phyloP scores from a whole-genome alignment of 2,329 filamentous ascomycete genomes.

The Monosporascus sp. region DNA sequence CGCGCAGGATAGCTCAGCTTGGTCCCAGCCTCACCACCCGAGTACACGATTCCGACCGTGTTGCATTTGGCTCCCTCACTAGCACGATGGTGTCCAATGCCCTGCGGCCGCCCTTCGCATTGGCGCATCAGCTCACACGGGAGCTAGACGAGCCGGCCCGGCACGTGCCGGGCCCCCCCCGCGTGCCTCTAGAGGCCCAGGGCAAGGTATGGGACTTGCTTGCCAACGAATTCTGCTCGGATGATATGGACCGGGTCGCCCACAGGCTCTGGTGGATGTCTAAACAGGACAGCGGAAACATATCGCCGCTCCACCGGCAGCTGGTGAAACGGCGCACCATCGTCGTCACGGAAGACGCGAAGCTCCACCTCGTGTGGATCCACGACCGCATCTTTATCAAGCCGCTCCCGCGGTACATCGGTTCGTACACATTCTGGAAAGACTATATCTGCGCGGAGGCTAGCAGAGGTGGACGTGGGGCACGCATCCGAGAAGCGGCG shows the following conservation, averaged over 20 bases:
- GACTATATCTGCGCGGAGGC: conserved; percentile 8
- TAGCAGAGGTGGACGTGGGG: too few relatives aligned
- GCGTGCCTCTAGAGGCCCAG: too few relatives aligned
- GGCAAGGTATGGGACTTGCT: conserved; percentile 6
- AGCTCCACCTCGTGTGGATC: conserved; percentile 30
- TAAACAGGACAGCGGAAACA: conserved; percentile 10
- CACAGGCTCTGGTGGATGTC: conserved; percentile 8
- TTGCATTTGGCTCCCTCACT: too few relatives aligned
- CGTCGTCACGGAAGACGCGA: conserved; percentile 27
- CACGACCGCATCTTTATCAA: conserved; percentile 28
- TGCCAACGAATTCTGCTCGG: conserved; percentile 4
- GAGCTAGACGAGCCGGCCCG: too few relatives aligned
- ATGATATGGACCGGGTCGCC: conserved; percentile 6
- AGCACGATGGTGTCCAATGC: too few relatives aligned
- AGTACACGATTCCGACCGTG: too few relatives aligned
- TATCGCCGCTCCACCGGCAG: conserved; percentile 26
- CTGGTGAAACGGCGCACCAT: conserved; percentile 23
- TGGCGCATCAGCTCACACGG: too few relatives aligned
- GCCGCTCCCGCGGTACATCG: conserved; percentile 25
- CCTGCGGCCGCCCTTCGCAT: too few relatives aligned
- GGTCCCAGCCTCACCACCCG: too few relatives aligned
- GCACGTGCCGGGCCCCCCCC: too few relatives aligned
- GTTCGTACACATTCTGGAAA: conserved; percentile 21
- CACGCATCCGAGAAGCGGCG: conserved; percentile 13
- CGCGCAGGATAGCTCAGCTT: too few relatives aligned